Conservation (phyloP, 2,329 filamentous ascomycete genomes). For the Fusarium clavum region DNA sequence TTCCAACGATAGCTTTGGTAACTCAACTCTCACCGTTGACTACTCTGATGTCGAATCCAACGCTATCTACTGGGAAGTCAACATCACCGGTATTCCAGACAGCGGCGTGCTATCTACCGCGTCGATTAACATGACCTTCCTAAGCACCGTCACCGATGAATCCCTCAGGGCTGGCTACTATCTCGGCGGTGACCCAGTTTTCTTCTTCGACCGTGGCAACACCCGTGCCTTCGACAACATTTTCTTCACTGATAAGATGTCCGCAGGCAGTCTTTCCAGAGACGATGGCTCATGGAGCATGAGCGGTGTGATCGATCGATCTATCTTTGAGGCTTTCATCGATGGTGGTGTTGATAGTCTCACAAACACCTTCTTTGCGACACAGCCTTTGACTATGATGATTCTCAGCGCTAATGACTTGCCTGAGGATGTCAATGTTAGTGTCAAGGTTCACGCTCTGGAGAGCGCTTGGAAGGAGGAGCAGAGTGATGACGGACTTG, state of each 20-base stretch:
- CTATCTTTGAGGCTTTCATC: slow-evolving; percentile 52
- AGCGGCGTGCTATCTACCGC: slow-evolving; percentile 33
- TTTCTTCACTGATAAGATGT: slow-evolving; percentile 51
- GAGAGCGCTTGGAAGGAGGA: slow-evolving; percentile 44
- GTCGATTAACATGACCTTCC: slow-evolving; percentile 48
- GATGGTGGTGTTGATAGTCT: slow-evolving; percentile 50
- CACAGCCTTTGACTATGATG: slow-evolving; percentile 44
- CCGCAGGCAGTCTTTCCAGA: slow-evolving; percentile 32
- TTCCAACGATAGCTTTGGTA: slow-evolving; percentile 58
- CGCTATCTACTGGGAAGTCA: slow-evolving; percentile 66
- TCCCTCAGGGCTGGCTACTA: slow-evolving; percentile 45
- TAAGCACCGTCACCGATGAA: slow-evolving; percentile 44
- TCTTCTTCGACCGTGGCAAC: slow-evolving; percentile 48
- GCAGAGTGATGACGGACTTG: slow-evolving; percentile 5
- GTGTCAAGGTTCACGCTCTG: slow-evolving; percentile 41
- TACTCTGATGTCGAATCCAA: slow-evolving; percentile 56
- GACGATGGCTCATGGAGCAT: slow-evolving; percentile 43
- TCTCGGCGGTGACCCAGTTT: slow-evolving; percentile 43
- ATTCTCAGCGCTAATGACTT: slow-evolving; percentile 35
- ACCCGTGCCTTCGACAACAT: slow-evolving; percentile 46
- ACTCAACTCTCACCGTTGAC: slow-evolving; percentile 61
- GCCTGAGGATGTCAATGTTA: slow-evolving; percentile 36
- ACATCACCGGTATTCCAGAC: slow-evolving; percentile 56
- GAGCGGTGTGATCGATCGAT: slow-evolving; percentile 52
- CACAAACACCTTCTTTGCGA: slow-evolving; percentile 49